A percentile compares a stretch with the other conserved stretches of the same genome.
phyloP scores from a whole-genome alignment of 306 rosid species.

The Acacia melanoxylon region DNA sequence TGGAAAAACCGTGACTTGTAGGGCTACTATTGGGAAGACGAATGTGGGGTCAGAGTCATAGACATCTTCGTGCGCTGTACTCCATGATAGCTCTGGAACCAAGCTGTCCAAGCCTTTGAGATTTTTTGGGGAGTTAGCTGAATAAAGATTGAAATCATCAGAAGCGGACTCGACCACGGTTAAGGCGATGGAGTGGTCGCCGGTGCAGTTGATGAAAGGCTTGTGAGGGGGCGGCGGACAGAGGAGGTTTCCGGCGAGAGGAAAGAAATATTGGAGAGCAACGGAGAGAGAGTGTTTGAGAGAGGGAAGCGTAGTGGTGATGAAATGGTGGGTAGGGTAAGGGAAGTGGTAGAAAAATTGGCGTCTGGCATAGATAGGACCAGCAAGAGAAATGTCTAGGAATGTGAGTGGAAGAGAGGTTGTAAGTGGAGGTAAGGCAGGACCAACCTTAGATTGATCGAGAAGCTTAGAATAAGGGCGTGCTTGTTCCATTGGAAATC shows the following conservation, averaged over 20 bases:
- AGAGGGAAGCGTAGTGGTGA: constrained; percentile 32
- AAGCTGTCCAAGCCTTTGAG: constrained; percentile 25
- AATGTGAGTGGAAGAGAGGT: constrained; percentile 47
- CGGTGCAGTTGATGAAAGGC: constrained; percentile 33
- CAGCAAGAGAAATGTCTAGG: constrained; percentile 51
- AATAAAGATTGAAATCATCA: constrained; percentile 23
- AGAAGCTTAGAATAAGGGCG: constrained; percentile 18
- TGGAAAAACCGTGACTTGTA: constrained; percentile 35
- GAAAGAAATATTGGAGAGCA: constrained; percentile 36
- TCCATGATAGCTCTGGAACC: constrained; percentile 28
- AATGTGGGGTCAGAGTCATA: not conserved
- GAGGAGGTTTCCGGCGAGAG: constrained; percentile 40
- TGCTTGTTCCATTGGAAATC: not conserved
- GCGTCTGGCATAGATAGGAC: constrained; percentile 42
- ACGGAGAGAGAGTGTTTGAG: constrained; percentile 54
- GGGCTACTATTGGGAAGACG: constrained; percentile 27
- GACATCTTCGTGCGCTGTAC: not conserved
- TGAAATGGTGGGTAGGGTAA: constrained; percentile 32
- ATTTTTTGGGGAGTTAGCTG: constrained; percentile 29
- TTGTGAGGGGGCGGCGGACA: constrained; percentile 38
- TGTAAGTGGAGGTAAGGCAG: not conserved
- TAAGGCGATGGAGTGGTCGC: constrained; percentile 3
- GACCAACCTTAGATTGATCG: constrained; percentile 22
- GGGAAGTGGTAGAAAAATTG: constrained; percentile 54
- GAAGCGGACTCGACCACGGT: constrained; percentile 2